Base-by-base conservation (phyloP, 805 yeast species). In the Candida easanensis region DNA sequence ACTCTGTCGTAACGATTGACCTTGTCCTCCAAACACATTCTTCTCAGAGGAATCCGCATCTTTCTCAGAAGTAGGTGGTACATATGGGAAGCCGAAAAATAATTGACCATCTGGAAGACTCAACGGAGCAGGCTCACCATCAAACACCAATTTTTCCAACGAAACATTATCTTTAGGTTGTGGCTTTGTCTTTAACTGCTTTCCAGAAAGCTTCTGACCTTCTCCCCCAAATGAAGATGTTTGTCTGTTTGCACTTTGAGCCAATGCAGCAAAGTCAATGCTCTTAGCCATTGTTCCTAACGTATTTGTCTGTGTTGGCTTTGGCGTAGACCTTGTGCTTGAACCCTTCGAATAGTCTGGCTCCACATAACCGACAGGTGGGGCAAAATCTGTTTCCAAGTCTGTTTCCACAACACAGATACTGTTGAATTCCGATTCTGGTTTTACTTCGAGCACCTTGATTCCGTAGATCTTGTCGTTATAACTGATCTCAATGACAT, bases 291-390 rank as follows among this genome's bases (percentile, higher is more conserved):
- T 88, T 0, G 88, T 73, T 1, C 87, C 91, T 7, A 76, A 68
- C 2, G 74, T 73, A 5, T 22, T 11, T 2, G 52, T 34, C 2
- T 35, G 32, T 13, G 19, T 17, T 18, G 40, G 37, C 25, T 22
- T 33, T 5, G 36, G 9, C 5, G 22, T 22, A 35, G 42, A 44
- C 39, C 45, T 43, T 26, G 45, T 37, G 3, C 31, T 45, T 33
- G 44, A 45, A n/a, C 43, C 28, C 63, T 61, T 53, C 52, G 65
- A 22, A 62, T 77, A 78, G 50, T 86, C 89, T 1, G 97, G 97
- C 60, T 91, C 98, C 16, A 87, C 96, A 61, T 93, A 93, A 0
- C 99, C 99, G 5, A 91, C 96, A 0, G 99, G 99, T 2, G 99
- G 96, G 2, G 97, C 98, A 69, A 93, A 93, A 60, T 93, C 99